These are phyloP conservation scores for Fusarium sp. DNA, from an alignment of 2,329 filamentous ascomycete genomes.

Conservation along the genomic window DNA sequence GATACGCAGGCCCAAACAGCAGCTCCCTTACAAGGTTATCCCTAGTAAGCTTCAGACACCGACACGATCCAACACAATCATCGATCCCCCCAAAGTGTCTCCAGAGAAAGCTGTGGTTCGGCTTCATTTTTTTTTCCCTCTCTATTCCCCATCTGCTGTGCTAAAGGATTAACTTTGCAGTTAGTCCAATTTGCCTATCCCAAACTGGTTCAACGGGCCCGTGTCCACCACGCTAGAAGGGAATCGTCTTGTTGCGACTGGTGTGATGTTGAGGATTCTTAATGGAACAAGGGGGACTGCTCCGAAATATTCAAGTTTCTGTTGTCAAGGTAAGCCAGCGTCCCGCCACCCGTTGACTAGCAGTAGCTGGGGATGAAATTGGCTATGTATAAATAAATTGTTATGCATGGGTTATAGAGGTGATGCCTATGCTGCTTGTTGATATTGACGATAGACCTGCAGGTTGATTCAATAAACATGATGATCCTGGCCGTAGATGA, in stretches of 20 bases:
- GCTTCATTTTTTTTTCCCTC: slow-evolving; percentile 13
- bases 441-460: neutral
- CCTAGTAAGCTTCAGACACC: slow-evolving; percentile 14
- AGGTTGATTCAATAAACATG: neutral
- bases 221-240: slow-evolving; percentile 9
- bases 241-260: neutral
- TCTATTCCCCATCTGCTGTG: neutral
- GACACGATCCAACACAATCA: slow-evolving; percentile 21
- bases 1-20: slow-evolving; percentile 3
- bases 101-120: neutral
- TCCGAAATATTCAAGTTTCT: neutral
- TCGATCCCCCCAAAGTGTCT: slow-evolving; percentile 10
- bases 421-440: neutral
- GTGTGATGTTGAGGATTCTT: neutral
- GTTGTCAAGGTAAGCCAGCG: slow-evolving; percentile 27
- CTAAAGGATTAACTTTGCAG: slow-evolving; percentile 4
- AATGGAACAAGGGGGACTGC: neutral
- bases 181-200: slow-evolving; percentile 12
- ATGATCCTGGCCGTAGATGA: neutral
- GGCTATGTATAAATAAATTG: neutral
- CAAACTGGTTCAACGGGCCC: slow-evolving; percentile 3
- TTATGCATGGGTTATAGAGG: neutral
- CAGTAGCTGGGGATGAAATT: neutral
- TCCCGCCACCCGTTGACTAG: slow-evolving; percentile 34
- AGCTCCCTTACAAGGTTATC: slow-evolving; percentile 10